Conservation (phyloP, 192 early-diverging fungal species). For the Anaeromyces robustus region DNA sequence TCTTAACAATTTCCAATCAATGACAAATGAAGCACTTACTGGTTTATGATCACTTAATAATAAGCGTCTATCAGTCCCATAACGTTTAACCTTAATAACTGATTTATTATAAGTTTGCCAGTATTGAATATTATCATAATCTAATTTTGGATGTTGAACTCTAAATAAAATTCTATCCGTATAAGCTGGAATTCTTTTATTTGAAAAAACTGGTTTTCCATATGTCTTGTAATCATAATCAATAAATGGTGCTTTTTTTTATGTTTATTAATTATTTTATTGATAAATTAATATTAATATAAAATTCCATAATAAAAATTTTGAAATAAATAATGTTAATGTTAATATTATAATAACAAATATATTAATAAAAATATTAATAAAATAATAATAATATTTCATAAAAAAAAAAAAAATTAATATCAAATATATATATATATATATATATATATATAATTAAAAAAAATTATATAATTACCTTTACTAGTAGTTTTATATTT, state of each 20-base stretch:
- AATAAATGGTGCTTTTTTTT: neutral
- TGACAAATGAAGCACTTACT: neutral
- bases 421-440: too few relatives aligned
- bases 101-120: neutral
- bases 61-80: neutral
- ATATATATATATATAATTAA: too few relatives aligned
- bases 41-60: neutral
- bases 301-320: too few relatives aligned
- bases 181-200: neutral
- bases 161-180: neutral
- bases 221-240: neutral
- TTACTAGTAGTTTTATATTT: neutral
- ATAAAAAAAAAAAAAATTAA: too few relatives aligned
- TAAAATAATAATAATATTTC: too few relatives aligned
- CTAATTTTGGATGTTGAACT: neutral
- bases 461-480: neutral
- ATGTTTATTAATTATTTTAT: too few relatives aligned
- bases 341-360: too few relatives aligned
- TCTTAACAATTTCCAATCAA: neutral
- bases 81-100: neutral
- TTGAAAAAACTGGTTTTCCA: neutral
- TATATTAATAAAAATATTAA: too few relatives aligned
- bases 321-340: too few relatives aligned
- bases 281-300: too few relatives aligned
- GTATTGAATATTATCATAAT: neutral